These are phyloP conservation scores for Emericellopsis terricola DNA, from an alignment of 495 filamentous ascomycete species.

Conservation along the genomic window DNA sequence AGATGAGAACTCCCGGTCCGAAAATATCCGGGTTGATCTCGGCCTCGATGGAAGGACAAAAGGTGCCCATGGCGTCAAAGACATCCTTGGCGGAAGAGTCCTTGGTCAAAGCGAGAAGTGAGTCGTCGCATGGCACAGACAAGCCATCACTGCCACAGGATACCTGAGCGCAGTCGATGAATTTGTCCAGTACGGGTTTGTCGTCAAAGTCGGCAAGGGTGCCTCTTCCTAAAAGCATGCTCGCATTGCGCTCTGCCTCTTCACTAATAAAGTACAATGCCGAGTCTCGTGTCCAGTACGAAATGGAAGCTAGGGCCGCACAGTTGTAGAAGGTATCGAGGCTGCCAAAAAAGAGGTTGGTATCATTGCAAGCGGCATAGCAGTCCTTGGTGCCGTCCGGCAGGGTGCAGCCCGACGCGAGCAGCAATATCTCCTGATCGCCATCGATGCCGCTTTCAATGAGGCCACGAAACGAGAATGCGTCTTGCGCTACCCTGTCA, in stretches of 20 bases:
- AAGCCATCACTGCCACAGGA: not conserved
- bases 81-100: not conserved
- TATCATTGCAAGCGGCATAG: not conserved
- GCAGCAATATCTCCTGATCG: not conserved
- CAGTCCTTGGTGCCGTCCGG: slow-evolving; percentile 1
- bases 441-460: slow-evolving; percentile 1
- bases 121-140: not conserved
- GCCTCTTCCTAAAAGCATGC: not conserved
- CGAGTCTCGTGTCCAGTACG: slow-evolving; percentile 1
- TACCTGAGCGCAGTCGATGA: slow-evolving; percentile 1
- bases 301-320: slow-evolving; percentile 1
- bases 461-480: not conserved
- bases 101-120: not conserved
- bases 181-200: not conserved
- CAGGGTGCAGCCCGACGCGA: not conserved
- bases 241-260: slow-evolving; percentile 1
- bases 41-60: slow-evolving; percentile 1
- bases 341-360: not conserved
- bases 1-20: slow-evolving; percentile 2
- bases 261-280: not conserved
- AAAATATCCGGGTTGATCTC: slow-evolving; percentile 1
- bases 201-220: slow-evolving; percentile 1
- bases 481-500: not conserved
- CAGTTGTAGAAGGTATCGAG: slow-evolving; percentile 2
- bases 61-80: slow-evolving; percentile 2